Evolutionary conservation across 306 rosid species (phyloP), one percentile per base, ranked within the genome.

Genomic region (Corylus americana): DNA sequence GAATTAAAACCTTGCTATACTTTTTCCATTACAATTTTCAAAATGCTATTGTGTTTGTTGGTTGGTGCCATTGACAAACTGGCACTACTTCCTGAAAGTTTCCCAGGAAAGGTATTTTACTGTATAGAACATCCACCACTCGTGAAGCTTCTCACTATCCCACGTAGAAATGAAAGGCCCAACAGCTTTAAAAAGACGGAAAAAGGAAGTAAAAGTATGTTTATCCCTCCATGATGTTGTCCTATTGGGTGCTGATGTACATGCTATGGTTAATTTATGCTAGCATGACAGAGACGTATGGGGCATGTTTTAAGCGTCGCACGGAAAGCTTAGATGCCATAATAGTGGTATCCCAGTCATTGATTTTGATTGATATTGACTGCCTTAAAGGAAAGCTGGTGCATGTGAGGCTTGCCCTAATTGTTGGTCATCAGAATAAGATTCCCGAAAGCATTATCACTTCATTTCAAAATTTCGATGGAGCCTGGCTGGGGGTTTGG

Each of bases 301-400:
- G 78, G 86, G 88, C 82, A 88, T 77, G 47, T 75, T 76, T 77
- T 71, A 51, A 83, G 76, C 80, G 82, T 84, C 86, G 25, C 79
- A 16, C 78, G 14, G 31, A 83, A 80, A 83, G 77, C 70, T 55
- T 77, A 76, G 81, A 85, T 79, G 80, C 74, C 81, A 75, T 74
- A 70, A 77, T 51, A 80, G 55, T 78, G 58, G 22, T 12, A 22
- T 79, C 81, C 67, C 83, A 79, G 58, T 74, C 84, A 51, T 66
- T 72, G 74, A 73, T 80, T 73, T 79, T 74, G 74, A 77, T 68
- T 79, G 25, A 25, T 13, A 5, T 20, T 3, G 16, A 54, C 8
- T 9, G 87, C 68, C 9, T 25, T 29, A 76, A 74, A 81, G 11
- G 12, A 47, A 8, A 11, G 51, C 11, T 7, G 51, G 8, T 48